Base-by-base conservation (phyloP, 768 basidiomycete species). In the Suillus subaureus region DNA sequence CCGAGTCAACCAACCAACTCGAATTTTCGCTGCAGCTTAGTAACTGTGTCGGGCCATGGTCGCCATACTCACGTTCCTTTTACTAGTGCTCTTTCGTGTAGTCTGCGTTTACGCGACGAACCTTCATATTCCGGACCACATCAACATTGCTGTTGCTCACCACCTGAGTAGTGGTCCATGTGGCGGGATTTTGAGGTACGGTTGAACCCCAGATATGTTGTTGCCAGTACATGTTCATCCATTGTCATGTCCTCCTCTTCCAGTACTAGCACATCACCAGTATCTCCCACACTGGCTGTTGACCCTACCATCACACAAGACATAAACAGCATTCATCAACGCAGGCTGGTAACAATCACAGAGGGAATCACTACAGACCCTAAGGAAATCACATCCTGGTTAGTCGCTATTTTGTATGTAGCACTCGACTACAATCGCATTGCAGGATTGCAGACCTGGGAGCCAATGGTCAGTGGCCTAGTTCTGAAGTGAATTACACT, bases 401-500 rank as follows among this genome's bases (percentile, higher is more conserved):
- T 71, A 47, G 70, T 60, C 55, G 8, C 18, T n/a, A 13, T 57
- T 37, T 51, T 37, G 42, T 28, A 18, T 43, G 45, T 49, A 18
- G 40, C 5, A 8, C 15, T 35, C 18, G 18, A 28, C 57, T 68
- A 23, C 23, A n/a, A 33, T 61, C 35, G 47, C 35, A 31, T n/a
- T 18, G 2, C 61, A 87, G 86, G 84, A 66, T 87, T 33, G 73
- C 79, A 35, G 81, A 83, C 35, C 81, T 87, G 18, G 80, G 80
- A 16, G 23, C 77, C 13, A 74, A 78, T 71, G 85, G 84, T 5
- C 83, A 82, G 71, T 88, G 87, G 87, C 84, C 86, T 3, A 83
- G 85, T 70, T 72, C 77, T 3, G 77, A 82, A 62, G 80, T 91
- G 18, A 82, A 90, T 69, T 90, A 90, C 69, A 82, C 85, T 0